Base-by-base conservation (phyloP, 1,284 basidiomycete species). In the Hypsizygus ulmarius region DNA sequence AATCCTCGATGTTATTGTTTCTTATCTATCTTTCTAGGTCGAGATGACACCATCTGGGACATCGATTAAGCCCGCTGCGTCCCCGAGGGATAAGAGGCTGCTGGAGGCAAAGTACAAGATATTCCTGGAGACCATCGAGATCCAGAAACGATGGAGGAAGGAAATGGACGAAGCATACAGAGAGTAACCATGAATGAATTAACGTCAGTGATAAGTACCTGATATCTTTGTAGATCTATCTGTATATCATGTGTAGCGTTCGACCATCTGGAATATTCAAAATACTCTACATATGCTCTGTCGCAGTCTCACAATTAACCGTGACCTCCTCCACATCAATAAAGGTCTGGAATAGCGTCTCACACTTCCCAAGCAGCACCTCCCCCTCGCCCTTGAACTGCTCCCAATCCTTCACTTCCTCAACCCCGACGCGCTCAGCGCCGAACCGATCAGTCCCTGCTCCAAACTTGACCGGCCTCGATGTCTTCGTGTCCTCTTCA, bases 61-160 rank as follows among this genome's bases (percentile, higher is more conserved):
- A 8, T 74, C 87, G 40, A 76, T 99, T 30, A 67, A 72, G n/a
- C 90, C 95, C 10, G 68, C 75, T 16, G 78, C 81, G 16, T 74
- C 78, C 25, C 52, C 68, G 3, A 79, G 72, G 67, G 87, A 90
- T 67, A 81, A 81, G 67, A 82, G 75, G 64, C 67, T 96, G 54
- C 71, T 97, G 44, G 84, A 93, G 49, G 92, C 88, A 11, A 99
- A 99, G 73, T 99, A 97, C 69, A 84, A 82, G 66, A 95, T 97
- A 61, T 98, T 97, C 74, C 71, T 80, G 45, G 94, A 98, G 66
- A 79, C 74, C 25, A 93, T 97, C 45, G 86, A 90, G 15, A 82
- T 93, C 39, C 96, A 99, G 75, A 82, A 82, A 59, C 75, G 82
- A 48, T 95, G 92, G 92, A 77, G 84, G 52, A 69, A 72, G 53